phyloP scores from a whole-genome alignment of 2,329 filamentous ascomycete species.

The Verticillium klebahnii region DNA sequence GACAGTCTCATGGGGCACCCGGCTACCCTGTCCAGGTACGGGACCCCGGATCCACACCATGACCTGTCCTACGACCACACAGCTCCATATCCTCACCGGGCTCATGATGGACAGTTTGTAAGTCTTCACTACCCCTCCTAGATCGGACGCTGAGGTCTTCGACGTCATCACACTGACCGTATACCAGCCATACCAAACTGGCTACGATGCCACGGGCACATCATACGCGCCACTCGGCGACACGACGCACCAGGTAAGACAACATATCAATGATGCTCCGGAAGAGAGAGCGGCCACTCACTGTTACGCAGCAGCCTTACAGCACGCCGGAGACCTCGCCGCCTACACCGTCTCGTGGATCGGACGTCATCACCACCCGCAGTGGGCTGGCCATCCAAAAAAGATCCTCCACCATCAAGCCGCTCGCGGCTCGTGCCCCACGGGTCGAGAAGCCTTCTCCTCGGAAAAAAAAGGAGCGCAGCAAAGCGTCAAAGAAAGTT shows the following conservation, averaged over 20 bases:
- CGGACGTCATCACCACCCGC: conserved; percentile 31
- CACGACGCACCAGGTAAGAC: conserved; percentile 10
- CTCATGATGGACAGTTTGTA: conserved; percentile 11
- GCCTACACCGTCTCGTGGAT: conserved; percentile 33
- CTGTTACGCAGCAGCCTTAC: conserved; percentile 29
- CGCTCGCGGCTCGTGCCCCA: conserved; percentile 21
- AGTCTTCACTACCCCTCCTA: neutral
- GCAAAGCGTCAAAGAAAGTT: conserved; percentile 37
- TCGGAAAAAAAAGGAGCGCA: conserved; percentile 33
- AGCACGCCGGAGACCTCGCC: conserved; percentile 50
- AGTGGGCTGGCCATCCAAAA: conserved; percentile 27
- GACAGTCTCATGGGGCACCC: conserved; percentile 23
- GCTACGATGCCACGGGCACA: neutral
- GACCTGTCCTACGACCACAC: conserved; percentile 21
- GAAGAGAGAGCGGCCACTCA: neutral
- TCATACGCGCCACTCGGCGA: conserved; percentile 11
- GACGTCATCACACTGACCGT: neutral
- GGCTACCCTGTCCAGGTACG: conserved; percentile 31
- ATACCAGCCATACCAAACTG: neutral
- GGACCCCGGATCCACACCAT: conserved; percentile 29
- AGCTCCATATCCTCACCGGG: conserved; percentile 22
- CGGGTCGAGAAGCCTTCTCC: conserved; percentile 27
- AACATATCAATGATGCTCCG: neutral
- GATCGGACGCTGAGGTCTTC: neutral
- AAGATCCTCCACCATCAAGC: conserved; percentile 14